Evolutionary conservation across 371 early-diverging fungal genomes (phyloP), one percentile per base, ranked within the genome.

Genomic region (Mucor lusitanicus): DNA sequence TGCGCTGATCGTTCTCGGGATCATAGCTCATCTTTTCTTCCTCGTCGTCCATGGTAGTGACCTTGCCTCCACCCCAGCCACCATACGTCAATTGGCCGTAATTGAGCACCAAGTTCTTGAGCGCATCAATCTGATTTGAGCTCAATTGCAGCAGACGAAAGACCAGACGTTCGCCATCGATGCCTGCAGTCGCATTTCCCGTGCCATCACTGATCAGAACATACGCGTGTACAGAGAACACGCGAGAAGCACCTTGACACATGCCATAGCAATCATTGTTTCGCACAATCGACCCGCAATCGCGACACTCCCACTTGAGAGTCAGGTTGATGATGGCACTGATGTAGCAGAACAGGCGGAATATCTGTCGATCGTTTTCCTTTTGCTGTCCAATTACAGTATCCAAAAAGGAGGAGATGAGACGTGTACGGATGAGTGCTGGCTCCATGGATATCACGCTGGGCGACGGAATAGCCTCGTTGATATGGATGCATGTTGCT

Each of bases 91-190:
- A 19, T n/a, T 48, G 65, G 0, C 77, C 80, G 27, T 68, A 42
- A 3, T 70, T 23, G 13, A 59, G 33, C 0, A 64, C 68, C 1
- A 48, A 19, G 0, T 59, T 50, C 33, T 80, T 77, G 5, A 80
- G 27, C 0, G 32, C 58, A 21, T 68, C 63, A 0, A 55, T 25
- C 39, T 67, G 73, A 6, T 48, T 59, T 2, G 53, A 0, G 1
- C 58, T 48, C 9, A 81, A 46, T 17, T 55, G 61, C 40, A 82
- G 28, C 6, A 82, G 32, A 1, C 40, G 44, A 42, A 72, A 69
- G 0, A 79, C 61, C 3, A 77, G 58, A 11, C 64, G 61, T 21
- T 82, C 79, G 6, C 76, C 79, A 58, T 79, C 76, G 4, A 75
- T 35, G 42, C 64, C 50, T 0, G 69, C 82, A 9, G 53, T 35